Percentiles rank a stretch among this genome's conserved stretches.
These are phyloP conservation scores for Puccinellia tenuiflora DNA, from an alignment of 176 grass and related monocot genomes.

Conservation along the genomic window DNA sequence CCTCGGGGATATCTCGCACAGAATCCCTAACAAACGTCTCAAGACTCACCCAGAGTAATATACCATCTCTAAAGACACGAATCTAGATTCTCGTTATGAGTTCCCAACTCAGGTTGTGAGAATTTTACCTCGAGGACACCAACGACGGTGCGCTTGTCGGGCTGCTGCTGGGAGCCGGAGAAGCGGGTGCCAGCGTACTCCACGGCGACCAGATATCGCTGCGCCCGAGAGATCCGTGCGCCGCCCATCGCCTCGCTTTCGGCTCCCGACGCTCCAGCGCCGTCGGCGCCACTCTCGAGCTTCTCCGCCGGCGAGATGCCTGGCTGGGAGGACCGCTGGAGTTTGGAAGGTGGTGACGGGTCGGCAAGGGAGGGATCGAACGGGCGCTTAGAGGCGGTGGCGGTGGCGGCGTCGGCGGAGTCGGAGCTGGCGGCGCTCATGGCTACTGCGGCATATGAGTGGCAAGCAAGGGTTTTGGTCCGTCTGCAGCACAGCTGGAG, in stretches of 20 bases:
- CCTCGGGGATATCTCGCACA: not conserved
- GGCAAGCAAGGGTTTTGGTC: conserved; percentile 20
- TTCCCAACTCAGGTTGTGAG: not conserved
- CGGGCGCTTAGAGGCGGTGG: conserved; percentile 17
- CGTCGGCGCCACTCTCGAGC: not conserved
- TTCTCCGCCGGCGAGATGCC: conserved; percentile 3
- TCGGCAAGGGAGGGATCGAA: not conserved
- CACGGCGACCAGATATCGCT: conserved; percentile 82
- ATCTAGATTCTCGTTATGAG: not conserved
- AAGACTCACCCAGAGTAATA: not conserved
- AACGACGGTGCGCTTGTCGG: conserved; percentile 71
- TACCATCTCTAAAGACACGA: not conserved
- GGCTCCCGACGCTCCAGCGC: not conserved
- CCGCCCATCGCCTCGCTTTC: conserved; percentile 23
- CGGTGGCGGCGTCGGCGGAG: not conserved
- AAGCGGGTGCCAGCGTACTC: conserved; percentile 89
- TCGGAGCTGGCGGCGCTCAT: conserved; percentile 30
- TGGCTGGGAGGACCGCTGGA: conserved; percentile 23
- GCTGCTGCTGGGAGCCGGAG: conserved; percentile 82
- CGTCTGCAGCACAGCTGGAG: no score
- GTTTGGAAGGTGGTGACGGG: conserved; percentile 14
- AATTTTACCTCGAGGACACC: conserved; percentile 75
- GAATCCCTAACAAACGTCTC: not conserved
- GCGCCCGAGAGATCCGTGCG: conserved; percentile 40
- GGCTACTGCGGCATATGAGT: conserved; percentile 11